Evolutionary conservation across 768 basidiomycete genomes (phyloP).

Genomic region (Rhodotorula diobovata): DNA sequence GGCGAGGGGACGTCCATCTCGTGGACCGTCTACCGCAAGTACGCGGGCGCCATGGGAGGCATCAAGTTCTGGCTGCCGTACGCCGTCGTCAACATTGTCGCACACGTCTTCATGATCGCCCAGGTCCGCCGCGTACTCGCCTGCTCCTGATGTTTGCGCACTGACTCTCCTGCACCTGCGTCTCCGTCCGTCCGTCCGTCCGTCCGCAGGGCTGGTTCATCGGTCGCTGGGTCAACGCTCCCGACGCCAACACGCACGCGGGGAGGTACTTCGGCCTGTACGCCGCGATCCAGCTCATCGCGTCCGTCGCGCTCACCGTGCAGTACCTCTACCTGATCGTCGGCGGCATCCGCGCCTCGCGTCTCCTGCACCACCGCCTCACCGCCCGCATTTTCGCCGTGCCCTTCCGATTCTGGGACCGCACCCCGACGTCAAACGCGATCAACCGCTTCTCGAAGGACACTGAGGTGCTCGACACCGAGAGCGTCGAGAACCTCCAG

Average conservation of each 20-base stretch:
- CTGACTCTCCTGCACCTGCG: neutral
- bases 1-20: conserved; percentile 14
- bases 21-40: conserved; percentile 20
- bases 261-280: conserved; percentile 21
- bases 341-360: conserved; percentile 24
- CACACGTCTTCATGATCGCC: conserved; percentile 36
- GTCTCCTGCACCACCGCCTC: conserved; percentile 14
- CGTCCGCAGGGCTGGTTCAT: conserved; percentile 30
- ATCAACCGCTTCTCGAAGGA: conserved; percentile 33
- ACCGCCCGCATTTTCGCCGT: conserved; percentile 23
- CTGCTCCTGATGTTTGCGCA: neutral
- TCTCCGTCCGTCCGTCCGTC: neutral
- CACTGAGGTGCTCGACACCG: conserved; percentile 34
- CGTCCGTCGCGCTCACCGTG: conserved; percentile 24
- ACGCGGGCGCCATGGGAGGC: conserved; percentile 30
- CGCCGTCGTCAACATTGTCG: conserved; percentile 26
- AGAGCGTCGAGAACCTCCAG: conserved; percentile 30
- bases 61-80: conserved; percentile 21
- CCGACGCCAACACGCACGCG: conserved; percentile 8
- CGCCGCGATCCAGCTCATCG: conserved; percentile 30
- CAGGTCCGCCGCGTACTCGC: conserved; percentile 5
- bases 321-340: conserved; percentile 36
- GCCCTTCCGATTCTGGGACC: conserved; percentile 35
- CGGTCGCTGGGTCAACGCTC: conserved; percentile 28
- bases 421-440: conserved; percentile 14